Base-by-base conservation (phyloP, 768 basidiomycete species). In the Amanita rimosa region DNA sequence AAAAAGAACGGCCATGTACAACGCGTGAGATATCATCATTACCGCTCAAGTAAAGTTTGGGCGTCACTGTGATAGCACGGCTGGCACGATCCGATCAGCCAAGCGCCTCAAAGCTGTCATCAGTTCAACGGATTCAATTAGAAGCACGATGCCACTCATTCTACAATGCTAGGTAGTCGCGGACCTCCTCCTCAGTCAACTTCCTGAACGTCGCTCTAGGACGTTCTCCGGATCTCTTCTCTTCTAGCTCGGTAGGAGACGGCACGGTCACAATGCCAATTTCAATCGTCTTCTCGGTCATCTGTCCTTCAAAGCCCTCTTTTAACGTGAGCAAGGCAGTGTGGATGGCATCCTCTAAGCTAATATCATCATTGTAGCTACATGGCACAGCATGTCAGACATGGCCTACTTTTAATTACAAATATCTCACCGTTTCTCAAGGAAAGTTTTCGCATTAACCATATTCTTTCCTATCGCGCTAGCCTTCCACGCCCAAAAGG, bases 401-500 rank as follows among this genome's bases (percentile, higher is more conserved):
- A 49, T 48, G 52, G 57, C 35, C 47, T 52, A 48, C 50, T 51
- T 47, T 57, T 54, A 46, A 43, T 45, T 52, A 58, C 42, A 49
- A n/a, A 52, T 55, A 46, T 67, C 81, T 59, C 56, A 93, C 91
- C 96, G 82, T 68, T 99, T 99, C 68, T 99, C 96, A 56, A 99
- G 67, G 69, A 99, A 99, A 6, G 96, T 99, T 69, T 99, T 99
- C 31, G 94, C 96, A 59, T 99, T 99, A 40, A 93, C 82, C 92
- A 98, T 97, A 67, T 98, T 98, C 72, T 99, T 99, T 35, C 96
- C 96, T 58, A 98, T 99, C 9, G 96, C 96, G 62, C 92, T 95
- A 6, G 96, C 96, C 64, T 99, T 99, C 96, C 96, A 99, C 26
- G 96, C 95, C 96, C 96, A 99, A 70, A 90, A 99, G 27, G 91